Conservation (phyloP, 352 stramenopile genomes). For the Globisporangium irregulare region DNA sequence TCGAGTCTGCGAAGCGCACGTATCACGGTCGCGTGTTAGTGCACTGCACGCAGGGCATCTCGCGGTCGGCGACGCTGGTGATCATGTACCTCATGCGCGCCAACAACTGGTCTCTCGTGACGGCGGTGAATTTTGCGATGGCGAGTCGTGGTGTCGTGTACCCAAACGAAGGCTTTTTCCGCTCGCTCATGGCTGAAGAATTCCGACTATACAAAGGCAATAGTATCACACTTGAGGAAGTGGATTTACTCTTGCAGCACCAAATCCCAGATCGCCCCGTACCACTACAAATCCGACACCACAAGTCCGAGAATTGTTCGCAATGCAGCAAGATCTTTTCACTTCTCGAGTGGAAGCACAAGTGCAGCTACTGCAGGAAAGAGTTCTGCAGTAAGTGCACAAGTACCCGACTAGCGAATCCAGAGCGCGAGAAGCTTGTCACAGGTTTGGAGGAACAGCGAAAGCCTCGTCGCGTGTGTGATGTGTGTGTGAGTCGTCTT, state of each 20-base stretch:
- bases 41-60: conserved; percentile 86
- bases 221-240: conserved; percentile 60
- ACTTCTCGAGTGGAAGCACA: conserved; percentile 83
- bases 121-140: conserved; percentile 76
- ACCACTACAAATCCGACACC: conserved; percentile 55
- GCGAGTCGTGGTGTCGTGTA: conserved; percentile 77
- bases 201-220: conserved; percentile 78
- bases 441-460: conserved; percentile 42
- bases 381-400: conserved; percentile 84
- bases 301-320: conserved; percentile 67
- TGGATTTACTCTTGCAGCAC: conserved; percentile 73
- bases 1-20: conserved; percentile 72
- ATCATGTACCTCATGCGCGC: conserved; percentile 88
- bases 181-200: conserved; percentile 72
- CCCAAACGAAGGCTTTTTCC: conserved; percentile 80
- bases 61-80: conserved; percentile 73
- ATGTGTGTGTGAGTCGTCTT: conserved; percentile 68
- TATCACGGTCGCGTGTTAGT: conserved; percentile 78
- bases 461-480: conserved; percentile 64
- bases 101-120: conserved; percentile 82
- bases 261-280: conserved; percentile 72
- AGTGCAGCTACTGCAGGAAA: conserved; percentile 77
- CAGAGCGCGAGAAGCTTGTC: conserved; percentile 54
- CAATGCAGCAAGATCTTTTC: conserved; percentile 74
- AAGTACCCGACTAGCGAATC: conserved; percentile 62